These are phyloP conservation scores for Pseudogymnoascus sp. DNA, from an alignment of 2,329 filamentous ascomycete species.

Conservation along the genomic window DNA sequence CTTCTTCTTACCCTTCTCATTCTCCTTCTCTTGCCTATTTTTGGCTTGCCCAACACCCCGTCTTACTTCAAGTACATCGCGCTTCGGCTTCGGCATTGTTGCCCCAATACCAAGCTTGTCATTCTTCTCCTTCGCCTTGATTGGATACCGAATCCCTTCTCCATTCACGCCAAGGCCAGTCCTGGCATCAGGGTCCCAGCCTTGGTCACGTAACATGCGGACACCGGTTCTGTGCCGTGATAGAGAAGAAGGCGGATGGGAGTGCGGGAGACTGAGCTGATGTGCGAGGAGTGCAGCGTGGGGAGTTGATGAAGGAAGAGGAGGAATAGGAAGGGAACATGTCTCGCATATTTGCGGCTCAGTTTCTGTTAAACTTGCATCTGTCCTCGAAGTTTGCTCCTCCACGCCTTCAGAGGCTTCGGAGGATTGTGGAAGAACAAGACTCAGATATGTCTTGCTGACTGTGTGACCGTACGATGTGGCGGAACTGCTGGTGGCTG, in stretches of 20 bases:
- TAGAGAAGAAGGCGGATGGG: slow-evolving; percentile 64
- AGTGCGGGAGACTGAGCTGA: slow-evolving; percentile 62
- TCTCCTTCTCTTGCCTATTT: slow-evolving; percentile 35
- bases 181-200: slow-evolving; percentile 69
- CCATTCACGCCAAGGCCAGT: slow-evolving; percentile 63
- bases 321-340: slow-evolving; percentile 51
- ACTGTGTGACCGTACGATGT: slow-evolving; percentile 23
- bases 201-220: slow-evolving; percentile 56
- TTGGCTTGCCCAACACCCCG: slow-evolving; percentile 14
- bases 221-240: slow-evolving; percentile 66
- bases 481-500: slow-evolving; percentile 17
- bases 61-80: not conserved
- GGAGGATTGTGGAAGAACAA: slow-evolving; percentile 43
- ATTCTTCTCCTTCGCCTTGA: slow-evolving; percentile 63
- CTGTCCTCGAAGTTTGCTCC: not conserved
- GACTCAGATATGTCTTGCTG: slow-evolving; percentile 55
- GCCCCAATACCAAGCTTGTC: slow-evolving; percentile 69
- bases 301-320: slow-evolving; percentile 35
- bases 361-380: not conserved
- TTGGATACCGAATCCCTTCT: slow-evolving; percentile 64
- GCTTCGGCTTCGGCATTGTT: slow-evolving; percentile 31
- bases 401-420: not conserved
- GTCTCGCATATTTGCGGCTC: slow-evolving; percentile 42
- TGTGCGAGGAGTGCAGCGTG: slow-evolving; percentile 63
- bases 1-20: slow-evolving; percentile 58